A percentile compares a stretch with the other conserved stretches of the same genome.
phyloP scores from a whole-genome alignment of 2,329 filamentous ascomycete species.

The Alternaria alternata region DNA sequence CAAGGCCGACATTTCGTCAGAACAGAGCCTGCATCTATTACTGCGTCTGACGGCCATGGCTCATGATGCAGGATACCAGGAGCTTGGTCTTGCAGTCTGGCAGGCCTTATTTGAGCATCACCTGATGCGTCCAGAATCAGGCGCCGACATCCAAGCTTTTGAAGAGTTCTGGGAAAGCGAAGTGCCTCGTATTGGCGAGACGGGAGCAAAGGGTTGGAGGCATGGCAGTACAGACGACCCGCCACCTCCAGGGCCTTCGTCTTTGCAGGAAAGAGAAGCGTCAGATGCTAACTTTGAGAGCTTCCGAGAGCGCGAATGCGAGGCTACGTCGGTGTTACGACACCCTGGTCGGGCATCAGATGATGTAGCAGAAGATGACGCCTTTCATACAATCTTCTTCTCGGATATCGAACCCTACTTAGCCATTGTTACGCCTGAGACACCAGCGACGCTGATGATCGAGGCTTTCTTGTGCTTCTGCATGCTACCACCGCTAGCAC shows the following conservation, averaged over 20 bases:
- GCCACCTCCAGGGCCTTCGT: slow-evolving; percentile 5
- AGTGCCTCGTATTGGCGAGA: slow-evolving; percentile 78
- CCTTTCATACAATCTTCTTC: slow-evolving; percentile 82
- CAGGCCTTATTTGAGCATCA: slow-evolving; percentile 80
- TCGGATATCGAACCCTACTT: slow-evolving; percentile 75
- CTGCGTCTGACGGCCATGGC: slow-evolving; percentile 78
- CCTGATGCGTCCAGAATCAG: slow-evolving; percentile 68
- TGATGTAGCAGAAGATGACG: slow-evolving; percentile 78
- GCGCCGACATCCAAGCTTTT: slow-evolving; percentile 54
- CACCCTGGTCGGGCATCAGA: slow-evolving; percentile 79
- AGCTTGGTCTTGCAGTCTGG: slow-evolving; percentile 81
- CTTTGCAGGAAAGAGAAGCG: slow-evolving; percentile 8
- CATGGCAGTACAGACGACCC: slow-evolving; percentile 51
- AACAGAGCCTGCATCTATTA: slow-evolving; percentile 69
- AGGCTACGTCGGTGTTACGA: slow-evolving; percentile 57
- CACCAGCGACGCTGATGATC: slow-evolving; percentile 61
- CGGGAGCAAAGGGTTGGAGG: slow-evolving; percentile 73
- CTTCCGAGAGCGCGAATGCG: slow-evolving; percentile 61
- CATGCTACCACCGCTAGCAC: slow-evolving; percentile 60
- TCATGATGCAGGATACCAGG: slow-evolving; percentile 78
- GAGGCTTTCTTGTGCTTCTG: slow-evolving; percentile 68
- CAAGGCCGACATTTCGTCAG: slow-evolving; percentile 11
- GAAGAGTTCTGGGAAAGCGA: slow-evolving; percentile 89
- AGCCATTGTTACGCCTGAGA: slow-evolving; percentile 50
- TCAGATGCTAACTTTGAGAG: slow-evolving; percentile 27